These are phyloP conservation scores for Xylaria sp. DNA, from an alignment of 2,329 filamentous ascomycete genomes.

Conservation along the genomic window DNA sequence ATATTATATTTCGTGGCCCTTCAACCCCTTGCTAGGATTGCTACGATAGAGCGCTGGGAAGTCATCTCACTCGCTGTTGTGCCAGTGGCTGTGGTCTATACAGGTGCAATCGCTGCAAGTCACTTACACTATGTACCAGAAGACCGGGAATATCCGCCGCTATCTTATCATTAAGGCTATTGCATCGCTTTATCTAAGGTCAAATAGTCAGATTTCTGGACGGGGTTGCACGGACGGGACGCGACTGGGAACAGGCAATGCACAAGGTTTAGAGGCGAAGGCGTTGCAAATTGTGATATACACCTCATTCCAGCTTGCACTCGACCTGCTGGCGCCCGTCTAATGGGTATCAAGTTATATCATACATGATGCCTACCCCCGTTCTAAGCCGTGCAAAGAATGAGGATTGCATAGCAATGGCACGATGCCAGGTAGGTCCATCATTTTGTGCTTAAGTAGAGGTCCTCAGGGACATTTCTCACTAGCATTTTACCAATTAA, in stretches of 20 bases:
- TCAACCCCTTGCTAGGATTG: too few relatives aligned
- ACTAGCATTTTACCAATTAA: background rate
- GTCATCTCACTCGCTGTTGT: background rate
- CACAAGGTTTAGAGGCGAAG: background rate
- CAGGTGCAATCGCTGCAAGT: background rate
- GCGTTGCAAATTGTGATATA: background rate
- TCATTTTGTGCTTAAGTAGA: background rate
- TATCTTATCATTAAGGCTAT: background rate
- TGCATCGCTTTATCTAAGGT: background rate
- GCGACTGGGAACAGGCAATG: background rate
- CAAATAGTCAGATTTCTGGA: background rate
- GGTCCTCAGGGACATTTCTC: slow-evolving; percentile 7
- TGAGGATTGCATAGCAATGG: background rate
- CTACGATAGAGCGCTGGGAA: background rate
- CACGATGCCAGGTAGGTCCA: background rate
- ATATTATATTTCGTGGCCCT: background rate
- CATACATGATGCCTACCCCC: slow-evolving; percentile 1
- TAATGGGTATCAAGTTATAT: slow-evolving; percentile 20
- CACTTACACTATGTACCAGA: background rate
- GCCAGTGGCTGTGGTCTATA: background rate
- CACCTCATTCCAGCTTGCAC: background rate
- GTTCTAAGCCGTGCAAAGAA: background rate
- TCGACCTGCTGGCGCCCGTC: background rate
- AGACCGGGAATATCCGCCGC: background rate
- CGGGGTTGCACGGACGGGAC: background rate